Conservation (phyloP, 805 yeast genomes). For the Candida nemodendra region DNA sequence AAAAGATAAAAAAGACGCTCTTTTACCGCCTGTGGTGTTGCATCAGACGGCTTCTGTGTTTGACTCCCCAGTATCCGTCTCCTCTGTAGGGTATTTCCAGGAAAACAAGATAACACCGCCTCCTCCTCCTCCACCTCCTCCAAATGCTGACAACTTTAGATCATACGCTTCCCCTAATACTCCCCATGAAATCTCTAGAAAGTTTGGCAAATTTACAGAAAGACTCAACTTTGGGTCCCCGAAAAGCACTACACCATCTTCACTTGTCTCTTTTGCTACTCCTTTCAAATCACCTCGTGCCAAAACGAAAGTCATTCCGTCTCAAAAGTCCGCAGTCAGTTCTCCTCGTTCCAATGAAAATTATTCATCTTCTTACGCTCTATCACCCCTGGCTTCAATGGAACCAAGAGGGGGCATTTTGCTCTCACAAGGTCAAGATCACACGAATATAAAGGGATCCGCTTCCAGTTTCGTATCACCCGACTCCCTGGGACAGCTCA, state of each 20-base stretch:
- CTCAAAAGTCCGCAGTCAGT: neutral
- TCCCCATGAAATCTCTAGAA: conserved; percentile 14
- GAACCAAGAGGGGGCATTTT: neutral
- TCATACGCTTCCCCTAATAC: conserved; percentile 10
- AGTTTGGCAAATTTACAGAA: conserved; percentile 23
- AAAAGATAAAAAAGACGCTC: neutral
- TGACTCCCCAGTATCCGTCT: neutral
- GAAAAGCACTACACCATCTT: conserved; percentile 6
- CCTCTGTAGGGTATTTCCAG: neutral
- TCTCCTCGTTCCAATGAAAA: conserved; percentile 1
- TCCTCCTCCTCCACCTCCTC: conserved; percentile 1
- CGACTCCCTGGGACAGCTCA: neutral
- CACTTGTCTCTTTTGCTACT: conserved; percentile 2
- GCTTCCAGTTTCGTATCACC: neutral
- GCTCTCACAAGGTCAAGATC: neutral
- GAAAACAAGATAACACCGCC: neutral
- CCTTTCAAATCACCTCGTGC: neutral
- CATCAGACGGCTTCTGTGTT: neutral
- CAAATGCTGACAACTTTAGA: conserved; percentile 1
- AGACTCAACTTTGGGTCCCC: conserved; percentile 20
- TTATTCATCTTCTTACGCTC: conserved; percentile 2
- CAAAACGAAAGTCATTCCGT: neutral
- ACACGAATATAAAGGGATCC: neutral
- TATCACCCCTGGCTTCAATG: conserved; percentile 3
- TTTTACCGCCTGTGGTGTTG: neutral